Evolutionary conservation across 1,139 yeast genomes (phyloP).

Genomic region (Pichia kudriavzevii): DNA sequence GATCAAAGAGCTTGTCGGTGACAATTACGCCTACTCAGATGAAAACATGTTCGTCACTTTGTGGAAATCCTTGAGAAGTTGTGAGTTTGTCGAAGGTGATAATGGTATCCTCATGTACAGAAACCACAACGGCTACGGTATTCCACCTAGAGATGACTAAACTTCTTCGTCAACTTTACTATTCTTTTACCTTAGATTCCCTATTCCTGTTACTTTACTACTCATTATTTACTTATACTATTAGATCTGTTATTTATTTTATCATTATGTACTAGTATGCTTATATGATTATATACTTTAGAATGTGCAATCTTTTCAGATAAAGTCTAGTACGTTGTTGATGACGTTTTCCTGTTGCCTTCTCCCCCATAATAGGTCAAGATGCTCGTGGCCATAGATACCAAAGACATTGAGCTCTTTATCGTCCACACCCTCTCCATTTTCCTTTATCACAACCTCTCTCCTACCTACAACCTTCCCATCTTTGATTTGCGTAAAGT

Average conservation of each 20-base stretch:
- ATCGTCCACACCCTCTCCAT: neutral
- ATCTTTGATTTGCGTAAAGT: slow-evolving; percentile 11
- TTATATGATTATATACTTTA: no score
- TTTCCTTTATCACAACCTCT: neutral
- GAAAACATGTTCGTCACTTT: slow-evolving; percentile 68
- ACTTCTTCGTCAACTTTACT: neutral
- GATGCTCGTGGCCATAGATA: slow-evolving; percentile 64
- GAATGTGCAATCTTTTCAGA: slow-evolving; percentile 13
- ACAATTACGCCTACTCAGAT: slow-evolving; percentile 58
- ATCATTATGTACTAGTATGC: no score
- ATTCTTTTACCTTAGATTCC: neutral
- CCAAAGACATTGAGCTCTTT: slow-evolving; percentile 29
- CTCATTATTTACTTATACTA: neutral
- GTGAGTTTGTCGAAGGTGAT: slow-evolving; percentile 81
- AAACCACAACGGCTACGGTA: slow-evolving; percentile 55
- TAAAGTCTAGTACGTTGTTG: slow-evolving; percentile 42
- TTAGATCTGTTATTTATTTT: no score
- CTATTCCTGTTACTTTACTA: neutral
- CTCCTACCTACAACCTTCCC: slow-evolving; percentile 17
- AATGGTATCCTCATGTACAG: slow-evolving; percentile 74
- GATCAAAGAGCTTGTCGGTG: slow-evolving; percentile 75
- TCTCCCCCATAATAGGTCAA: slow-evolving; percentile 85
- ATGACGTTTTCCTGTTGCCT: slow-evolving; percentile 51
- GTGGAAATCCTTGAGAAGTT: slow-evolving; percentile 64
- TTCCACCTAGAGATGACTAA: slow-evolving; percentile 19